These are phyloP conservation scores for Cutaneotrichosporon sp. DNA, from an alignment of 1,284 basidiomycete genomes.

Conservation along the genomic window DNA sequence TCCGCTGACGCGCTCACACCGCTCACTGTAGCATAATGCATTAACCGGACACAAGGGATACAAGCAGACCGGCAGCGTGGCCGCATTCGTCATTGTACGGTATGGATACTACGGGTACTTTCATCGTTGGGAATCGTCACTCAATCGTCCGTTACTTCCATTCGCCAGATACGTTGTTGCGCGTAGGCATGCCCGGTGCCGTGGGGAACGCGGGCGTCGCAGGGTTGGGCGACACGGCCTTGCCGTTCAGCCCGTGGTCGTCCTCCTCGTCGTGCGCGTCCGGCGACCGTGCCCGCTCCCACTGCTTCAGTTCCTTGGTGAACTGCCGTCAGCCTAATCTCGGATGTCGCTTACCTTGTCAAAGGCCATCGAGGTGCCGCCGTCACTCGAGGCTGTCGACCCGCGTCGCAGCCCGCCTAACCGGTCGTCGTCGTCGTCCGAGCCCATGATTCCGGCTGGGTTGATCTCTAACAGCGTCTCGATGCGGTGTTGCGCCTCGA, in stretches of 20 bases:
- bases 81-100: constrained; percentile 11
- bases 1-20: too few relatives aligned
- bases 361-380: constrained; percentile 44
- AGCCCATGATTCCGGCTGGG: constrained; percentile 32
- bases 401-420: constrained; percentile 23
- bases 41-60: constrained; percentile 11
- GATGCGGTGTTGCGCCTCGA: constrained; percentile 65
- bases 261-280: constrained; percentile 15
- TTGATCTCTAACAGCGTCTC: constrained; percentile 46
- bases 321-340: constrained; percentile 31
- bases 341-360: constrained; percentile 41
- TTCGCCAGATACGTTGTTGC: constrained; percentile 12
- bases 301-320: constrained; percentile 50
- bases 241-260: constrained; percentile 8
- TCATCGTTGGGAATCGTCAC: constrained; percentile 27
- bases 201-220: neutral
- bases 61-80: constrained; percentile 3
- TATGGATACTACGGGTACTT: constrained; percentile 47
- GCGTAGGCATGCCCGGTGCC: neutral
- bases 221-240: neutral
- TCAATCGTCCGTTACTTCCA: constrained; percentile 13
- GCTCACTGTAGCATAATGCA: constrained; percentile 1
- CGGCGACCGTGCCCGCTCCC: constrained; percentile 47
- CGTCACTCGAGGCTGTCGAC: constrained; percentile 32
- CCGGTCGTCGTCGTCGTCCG: constrained; percentile 32